Base-by-base conservation (phyloP, 1,284 basidiomycete genomes). In the Entoloma clypeatum region DNA sequence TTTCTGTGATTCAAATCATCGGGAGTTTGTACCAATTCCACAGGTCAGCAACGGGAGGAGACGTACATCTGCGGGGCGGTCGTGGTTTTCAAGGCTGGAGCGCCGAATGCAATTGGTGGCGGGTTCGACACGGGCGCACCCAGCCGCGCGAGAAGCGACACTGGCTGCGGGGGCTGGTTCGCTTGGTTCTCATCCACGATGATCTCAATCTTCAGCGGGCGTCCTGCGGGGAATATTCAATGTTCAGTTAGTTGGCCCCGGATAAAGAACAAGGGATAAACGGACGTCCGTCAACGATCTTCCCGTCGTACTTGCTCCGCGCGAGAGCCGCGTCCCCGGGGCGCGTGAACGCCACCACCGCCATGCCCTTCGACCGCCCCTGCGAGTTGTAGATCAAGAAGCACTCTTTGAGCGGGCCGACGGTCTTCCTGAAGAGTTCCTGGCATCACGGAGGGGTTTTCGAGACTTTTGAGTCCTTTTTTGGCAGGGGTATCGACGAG, bases 241-340 rank as follows among this genome's bases (percentile, higher is more conserved):
- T 13, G 32, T n/a, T 31, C 9, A 34, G 44, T 28, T 30, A 41
- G 2, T 23, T 13, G 18, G 10, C 17, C 1, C 24, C 9, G 10
- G 7, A 30, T 8, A 38, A 39, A 19, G 25, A 21, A 26, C 16
- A 13, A 10, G 14, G 22, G 19, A 18, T 10, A 28, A 26, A 75
- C 83, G 67, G 49, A 87, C 84, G 74, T 43, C 79, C 80, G 55
- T 87, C 84, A 11, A 87, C 75, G 41, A 85, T 73, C 62, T 85
- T 85, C 34, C 81, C 80, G 50, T 87, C 68, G 55, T 84, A 87
- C 60, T 81, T 85, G 22, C 62, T 54, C 21, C 75, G 70, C 8
- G 84, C 85, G 32, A 75, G 48, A 2, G 57, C 61, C 5, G 85
- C 85, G 58, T 86, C 81, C 1, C 66, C 75, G 4, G 71, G 49